Evolutionary conservation across 2,329 filamentous ascomycete genomes (phyloP).

Genomic region (Phaeoacremonium minimum): DNA sequence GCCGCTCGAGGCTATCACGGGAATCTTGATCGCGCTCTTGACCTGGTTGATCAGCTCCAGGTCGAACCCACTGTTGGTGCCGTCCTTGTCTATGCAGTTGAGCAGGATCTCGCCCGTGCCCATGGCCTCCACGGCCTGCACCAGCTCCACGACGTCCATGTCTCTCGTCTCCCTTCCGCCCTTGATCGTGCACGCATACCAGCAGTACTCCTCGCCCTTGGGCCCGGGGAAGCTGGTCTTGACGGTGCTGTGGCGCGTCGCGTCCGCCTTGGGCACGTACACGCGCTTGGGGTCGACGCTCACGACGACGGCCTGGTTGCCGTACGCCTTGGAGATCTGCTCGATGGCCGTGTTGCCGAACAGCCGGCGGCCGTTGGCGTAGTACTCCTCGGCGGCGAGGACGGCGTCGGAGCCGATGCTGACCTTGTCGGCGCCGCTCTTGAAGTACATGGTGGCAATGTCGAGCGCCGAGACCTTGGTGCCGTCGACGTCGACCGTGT

Average conservation of each 20-base stretch:
- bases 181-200: slow-evolving; percentile 97
- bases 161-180: slow-evolving; percentile 93
- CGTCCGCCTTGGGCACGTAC: slow-evolving; percentile 71
- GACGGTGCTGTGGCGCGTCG: slow-evolving; percentile 69
- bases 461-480: slow-evolving; percentile 84
- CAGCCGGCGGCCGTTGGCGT: slow-evolving; percentile 62
- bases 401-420: slow-evolving; percentile 96
- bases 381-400: slow-evolving; percentile 86
- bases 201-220: slow-evolving; percentile 76
- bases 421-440: slow-evolving; percentile 94
- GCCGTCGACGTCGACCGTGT: slow-evolving; percentile 85
- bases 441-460: slow-evolving; percentile 96
- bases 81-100: slow-evolving; percentile 97
- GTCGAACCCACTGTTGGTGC: slow-evolving; percentile 91
- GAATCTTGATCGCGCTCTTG: slow-evolving; percentile 81
- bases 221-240: slow-evolving; percentile 67
- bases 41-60: slow-evolving; percentile 86
- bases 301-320: slow-evolving; percentile 94
- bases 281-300: slow-evolving; percentile 91
- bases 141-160: slow-evolving; percentile 85
- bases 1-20: slow-evolving; percentile 91
- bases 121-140: slow-evolving; percentile 90
- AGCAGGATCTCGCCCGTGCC: slow-evolving; percentile 90
- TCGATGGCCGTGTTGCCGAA: slow-evolving; percentile 88
- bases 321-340: slow-evolving; percentile 89